A percentile compares a stretch with the other conserved stretches of the same genome.
Evolutionary conservation across 2,329 filamentous ascomycete genomes (phyloP).

Genomic region (Sporothrix schenckii): DNA sequence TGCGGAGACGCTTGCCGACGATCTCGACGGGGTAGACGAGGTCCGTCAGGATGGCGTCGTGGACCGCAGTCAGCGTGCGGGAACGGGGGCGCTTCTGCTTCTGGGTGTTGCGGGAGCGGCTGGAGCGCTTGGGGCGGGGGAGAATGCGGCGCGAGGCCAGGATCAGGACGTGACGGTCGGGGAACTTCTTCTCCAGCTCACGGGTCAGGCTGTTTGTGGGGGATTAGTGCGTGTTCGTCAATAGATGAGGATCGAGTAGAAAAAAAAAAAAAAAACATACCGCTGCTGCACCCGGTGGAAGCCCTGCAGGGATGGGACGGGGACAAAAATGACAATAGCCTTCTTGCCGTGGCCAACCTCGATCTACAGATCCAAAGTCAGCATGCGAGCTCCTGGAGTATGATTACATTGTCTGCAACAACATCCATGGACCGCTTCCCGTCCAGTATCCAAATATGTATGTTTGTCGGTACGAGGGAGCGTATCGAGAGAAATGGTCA

Average conservation of each 20-base stretch:
- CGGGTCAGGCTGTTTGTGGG: slow-evolving; percentile 76
- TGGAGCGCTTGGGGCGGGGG: slow-evolving; percentile 96
- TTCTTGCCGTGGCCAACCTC: slow-evolving; percentile 99
- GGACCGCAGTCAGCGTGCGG: slow-evolving; percentile 96
- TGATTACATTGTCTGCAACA: slow-evolving; percentile 39
- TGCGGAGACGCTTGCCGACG: slow-evolving; percentile 97
- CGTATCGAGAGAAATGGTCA: slow-evolving; percentile 3
- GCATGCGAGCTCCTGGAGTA: slow-evolving; percentile 72
- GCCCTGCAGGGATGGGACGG: slow-evolving; percentile 94
- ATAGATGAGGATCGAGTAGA: too few relatives aligned
- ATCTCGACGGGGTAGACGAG: slow-evolving; percentile 99
- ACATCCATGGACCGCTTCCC: slow-evolving; percentile 73
- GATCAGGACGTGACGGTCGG: slow-evolving; percentile 99
- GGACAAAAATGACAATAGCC: slow-evolving; percentile 99
- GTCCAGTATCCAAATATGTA: slow-evolving; percentile 61
- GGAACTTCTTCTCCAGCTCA: slow-evolving; percentile 99
- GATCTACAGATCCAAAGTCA: slow-evolving; percentile 82
- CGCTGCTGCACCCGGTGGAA: slow-evolving; percentile 99
- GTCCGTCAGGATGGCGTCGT: slow-evolving; percentile 97
- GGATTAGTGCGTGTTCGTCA: background rate
- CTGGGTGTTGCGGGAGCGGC: slow-evolving; percentile 92
- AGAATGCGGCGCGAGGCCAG: slow-evolving; percentile 98
- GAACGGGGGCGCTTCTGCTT: slow-evolving; percentile 99
- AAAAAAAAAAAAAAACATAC: slow-evolving; percentile 58
- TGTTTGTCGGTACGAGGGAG: slow-evolving; percentile 11